These are phyloP conservation scores for Camellia lanceoleosa DNA, from an alignment of 148 eudicot genomes.

Conservation along the genomic window DNA sequence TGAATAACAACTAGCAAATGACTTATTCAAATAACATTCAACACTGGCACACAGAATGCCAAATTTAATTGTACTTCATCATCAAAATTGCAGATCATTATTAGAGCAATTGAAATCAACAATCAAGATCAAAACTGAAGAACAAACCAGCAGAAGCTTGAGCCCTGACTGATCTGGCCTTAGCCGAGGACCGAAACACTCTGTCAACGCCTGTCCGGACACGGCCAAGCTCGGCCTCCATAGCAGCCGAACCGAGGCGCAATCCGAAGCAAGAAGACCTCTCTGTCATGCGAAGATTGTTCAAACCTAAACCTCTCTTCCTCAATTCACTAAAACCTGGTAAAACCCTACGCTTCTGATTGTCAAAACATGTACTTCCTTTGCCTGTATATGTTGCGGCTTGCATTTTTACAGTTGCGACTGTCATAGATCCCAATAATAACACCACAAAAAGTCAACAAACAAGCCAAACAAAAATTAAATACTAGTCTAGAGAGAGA, in stretches of 20 bases:
- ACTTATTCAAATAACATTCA: not conserved
- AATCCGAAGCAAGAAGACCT: conserved; percentile 29
- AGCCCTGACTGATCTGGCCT: conserved; percentile 65
- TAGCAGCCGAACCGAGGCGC: conserved; percentile 29
- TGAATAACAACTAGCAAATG: not conserved
- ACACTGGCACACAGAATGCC: not conserved
- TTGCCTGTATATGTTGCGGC: conserved; percentile 40
- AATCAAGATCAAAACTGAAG: not conserved
- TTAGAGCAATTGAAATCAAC: not conserved
- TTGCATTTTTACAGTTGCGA: conserved; percentile 40
- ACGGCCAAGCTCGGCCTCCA: conserved; percentile 48
- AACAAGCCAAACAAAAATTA: not conserved
- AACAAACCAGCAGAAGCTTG: conserved; percentile 63
- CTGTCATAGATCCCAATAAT: not conserved
- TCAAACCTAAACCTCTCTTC: conserved; percentile 20
- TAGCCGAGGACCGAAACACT: conserved; percentile 41
- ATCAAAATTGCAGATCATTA: no score
- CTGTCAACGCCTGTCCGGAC: conserved; percentile 41
- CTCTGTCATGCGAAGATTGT: conserved; percentile 29
- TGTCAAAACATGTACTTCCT: conserved; percentile 31
- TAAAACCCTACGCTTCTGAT: conserved; percentile 31
- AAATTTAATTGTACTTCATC: not conserved
- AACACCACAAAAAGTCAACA: not conserved
- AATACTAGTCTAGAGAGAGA: not conserved
- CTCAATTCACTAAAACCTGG: conserved; percentile 25